Conservation (phyloP, 345 rosid genomes). For the Aquilaria sinensis region DNA sequence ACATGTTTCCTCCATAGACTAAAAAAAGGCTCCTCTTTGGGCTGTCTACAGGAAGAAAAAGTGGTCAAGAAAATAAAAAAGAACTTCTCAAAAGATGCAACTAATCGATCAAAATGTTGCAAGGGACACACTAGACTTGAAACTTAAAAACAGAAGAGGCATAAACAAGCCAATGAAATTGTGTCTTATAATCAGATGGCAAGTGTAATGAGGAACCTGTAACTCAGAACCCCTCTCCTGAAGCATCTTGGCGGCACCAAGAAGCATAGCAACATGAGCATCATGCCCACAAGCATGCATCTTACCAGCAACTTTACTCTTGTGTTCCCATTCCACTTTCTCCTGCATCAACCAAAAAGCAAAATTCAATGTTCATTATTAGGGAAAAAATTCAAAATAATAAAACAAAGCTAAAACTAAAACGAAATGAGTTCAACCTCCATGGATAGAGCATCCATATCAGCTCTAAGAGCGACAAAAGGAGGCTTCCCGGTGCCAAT, state of each 20-base stretch:
- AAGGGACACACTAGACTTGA: no score
- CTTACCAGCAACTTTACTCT: slow-evolving; percentile 48
- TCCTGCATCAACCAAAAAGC: slow-evolving; percentile 30
- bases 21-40: no score
- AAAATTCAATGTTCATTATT: no score
- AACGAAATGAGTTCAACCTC: slow-evolving; percentile 16
- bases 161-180: no score
- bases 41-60: no score
- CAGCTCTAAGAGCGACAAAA: slow-evolving; percentile 44
- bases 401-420: no score
- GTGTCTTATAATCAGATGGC: no score
- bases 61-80: no score
- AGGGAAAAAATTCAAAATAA: background rate
- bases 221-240: slow-evolving; percentile 22
- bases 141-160: no score
- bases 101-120: no score
- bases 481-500: slow-evolving; percentile 46
- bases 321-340: slow-evolving; percentile 51
- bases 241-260: slow-evolving; percentile 62
- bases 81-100: no score
- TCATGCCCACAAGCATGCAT: slow-evolving; percentile 77
- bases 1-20: no score
- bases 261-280: slow-evolving; percentile 64
- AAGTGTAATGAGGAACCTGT: slow-evolving; percentile 20
- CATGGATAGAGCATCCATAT: slow-evolving; percentile 43